Conservation (phyloP, 1,284 basidiomycete species). For the Boletus sp. region DNA sequence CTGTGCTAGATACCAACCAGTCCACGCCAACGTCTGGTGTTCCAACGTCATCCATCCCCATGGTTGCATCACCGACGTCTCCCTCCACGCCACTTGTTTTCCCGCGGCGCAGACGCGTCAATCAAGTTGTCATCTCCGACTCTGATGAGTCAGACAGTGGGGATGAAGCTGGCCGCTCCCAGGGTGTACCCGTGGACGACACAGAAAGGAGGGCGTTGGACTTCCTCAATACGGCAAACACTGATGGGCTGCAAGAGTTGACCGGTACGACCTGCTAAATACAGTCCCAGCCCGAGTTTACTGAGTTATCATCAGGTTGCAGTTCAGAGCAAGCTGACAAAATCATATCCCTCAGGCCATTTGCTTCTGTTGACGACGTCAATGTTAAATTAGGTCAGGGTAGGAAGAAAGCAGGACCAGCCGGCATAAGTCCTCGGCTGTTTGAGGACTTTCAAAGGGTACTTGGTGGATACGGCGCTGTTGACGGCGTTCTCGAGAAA, state of each 20-base stretch:
- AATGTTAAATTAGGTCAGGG: slow-evolving; percentile 77
- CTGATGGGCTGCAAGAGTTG: slow-evolving; percentile 81
- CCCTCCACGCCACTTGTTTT: slow-evolving; percentile 43
- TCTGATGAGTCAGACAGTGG: slow-evolving; percentile 54
- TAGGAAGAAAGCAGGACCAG: slow-evolving; percentile 75
- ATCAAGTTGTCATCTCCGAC: slow-evolving; percentile 65
- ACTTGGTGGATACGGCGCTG: slow-evolving; percentile 87
- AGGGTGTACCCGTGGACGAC: slow-evolving; percentile 20
- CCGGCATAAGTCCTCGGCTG: slow-evolving; percentile 84
- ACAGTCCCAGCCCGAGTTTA: slow-evolving; percentile 4
- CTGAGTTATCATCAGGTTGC: slow-evolving; percentile 59
- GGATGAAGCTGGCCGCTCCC: slow-evolving; percentile 31
- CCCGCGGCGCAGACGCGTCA: slow-evolving; percentile 49
- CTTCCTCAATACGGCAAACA: slow-evolving; percentile 83
- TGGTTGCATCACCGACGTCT: slow-evolving; percentile 41
- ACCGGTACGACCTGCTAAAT: slow-evolving; percentile 61
- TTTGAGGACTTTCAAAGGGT: slow-evolving; percentile 91
- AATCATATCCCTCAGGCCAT: slow-evolving; percentile 84
- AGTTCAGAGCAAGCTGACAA: slow-evolving; percentile 77
- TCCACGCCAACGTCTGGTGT: slow-evolving; percentile 18
- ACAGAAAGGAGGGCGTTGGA: slow-evolving; percentile 57
- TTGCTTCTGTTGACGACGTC: slow-evolving; percentile 75
- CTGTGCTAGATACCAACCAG: slow-evolving; percentile 44
- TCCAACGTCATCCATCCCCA: slow-evolving; percentile 22
- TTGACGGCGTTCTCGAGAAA: slow-evolving; percentile 85